Conservation (phyloP, 441 rosid species). For the Pelargonium cotyledonis region DNA sequence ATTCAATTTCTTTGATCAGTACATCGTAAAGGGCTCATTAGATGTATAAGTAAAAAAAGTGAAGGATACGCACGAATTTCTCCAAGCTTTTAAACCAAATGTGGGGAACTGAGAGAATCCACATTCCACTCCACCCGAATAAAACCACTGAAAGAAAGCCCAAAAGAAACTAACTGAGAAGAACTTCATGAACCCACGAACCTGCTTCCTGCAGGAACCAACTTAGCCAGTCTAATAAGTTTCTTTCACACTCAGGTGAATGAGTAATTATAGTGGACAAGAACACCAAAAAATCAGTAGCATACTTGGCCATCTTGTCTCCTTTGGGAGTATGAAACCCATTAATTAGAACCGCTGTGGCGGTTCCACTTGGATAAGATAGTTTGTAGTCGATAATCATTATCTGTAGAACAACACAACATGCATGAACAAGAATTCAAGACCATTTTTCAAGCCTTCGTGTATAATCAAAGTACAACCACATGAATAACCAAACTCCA, state of each 20-base stretch:
- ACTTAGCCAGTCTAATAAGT: background rate
- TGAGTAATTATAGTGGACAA: too few species aligned
- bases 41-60: background rate
- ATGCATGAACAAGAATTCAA: constrained; percentile 1
- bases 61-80: constrained; percentile 47
- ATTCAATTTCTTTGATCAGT: constrained; percentile 18
- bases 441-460: background rate
- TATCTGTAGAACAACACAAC: constrained; percentile 38
- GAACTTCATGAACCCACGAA: constrained; percentile 59
- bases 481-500: background rate
- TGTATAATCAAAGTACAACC: too few species aligned
- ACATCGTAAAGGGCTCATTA: background rate
- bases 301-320: constrained; percentile 65
- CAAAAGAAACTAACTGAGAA: constrained; percentile 76
- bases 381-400: constrained; percentile 81
- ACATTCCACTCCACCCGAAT: constrained; percentile 61
- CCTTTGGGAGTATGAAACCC: constrained; percentile 90
- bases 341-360: constrained; percentile 85
- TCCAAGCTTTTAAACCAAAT: constrained; percentile 77
- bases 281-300: background rate
- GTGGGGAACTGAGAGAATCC: constrained; percentile 85
- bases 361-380: constrained; percentile 89
- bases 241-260: background rate
- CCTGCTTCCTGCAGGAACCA: constrained; percentile 71
- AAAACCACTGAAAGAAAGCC: constrained; percentile 97